phyloP scores from a whole-genome alignment of 2,329 filamentous ascomycete species.

The Monilinia aucupariae region DNA sequence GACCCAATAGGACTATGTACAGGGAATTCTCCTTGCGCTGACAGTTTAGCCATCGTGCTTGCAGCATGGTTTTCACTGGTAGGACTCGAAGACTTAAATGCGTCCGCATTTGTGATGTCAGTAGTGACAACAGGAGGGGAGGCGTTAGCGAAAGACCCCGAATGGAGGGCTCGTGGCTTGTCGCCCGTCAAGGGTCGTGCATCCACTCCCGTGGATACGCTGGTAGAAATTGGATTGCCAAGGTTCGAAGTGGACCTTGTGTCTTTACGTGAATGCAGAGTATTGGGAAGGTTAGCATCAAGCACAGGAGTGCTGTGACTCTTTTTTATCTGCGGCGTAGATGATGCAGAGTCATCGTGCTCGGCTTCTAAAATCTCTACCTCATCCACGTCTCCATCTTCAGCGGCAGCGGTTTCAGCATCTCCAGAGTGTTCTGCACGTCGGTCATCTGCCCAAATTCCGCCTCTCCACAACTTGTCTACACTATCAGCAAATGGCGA shows the following conservation, averaged over 20 bases:
- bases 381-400: constrained; percentile 45
- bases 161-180: constrained; percentile 52
- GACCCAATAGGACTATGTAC: constrained; percentile 43
- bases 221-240: constrained; percentile 33
- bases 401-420: constrained; percentile 39
- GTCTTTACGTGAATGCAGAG: constrained; percentile 48
- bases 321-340: constrained; percentile 48
- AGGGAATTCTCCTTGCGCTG: constrained; percentile 56
- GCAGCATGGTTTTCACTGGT: constrained; percentile 55
- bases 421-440: constrained; percentile 39
- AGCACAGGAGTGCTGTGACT: constrained; percentile 46
- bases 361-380: constrained; percentile 34
- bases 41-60: constrained; percentile 61
- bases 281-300: constrained; percentile 39
- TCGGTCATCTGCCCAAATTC: constrained; percentile 64
- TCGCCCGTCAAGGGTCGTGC: constrained; percentile 39
- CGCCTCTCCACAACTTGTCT: constrained; percentile 73
- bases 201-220: constrained; percentile 47
- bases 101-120: constrained; percentile 61
- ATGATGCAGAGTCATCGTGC: constrained; percentile 35
- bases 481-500: constrained; percentile 82
- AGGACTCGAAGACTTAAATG: constrained; percentile 50
- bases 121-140: constrained; percentile 62
- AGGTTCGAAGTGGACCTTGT: constrained; percentile 32
- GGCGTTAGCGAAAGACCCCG: constrained; percentile 56